Evolutionary conservation across 2,329 filamentous ascomycete species (phyloP).

Genomic region (Colletotrichum incanum): DNA sequence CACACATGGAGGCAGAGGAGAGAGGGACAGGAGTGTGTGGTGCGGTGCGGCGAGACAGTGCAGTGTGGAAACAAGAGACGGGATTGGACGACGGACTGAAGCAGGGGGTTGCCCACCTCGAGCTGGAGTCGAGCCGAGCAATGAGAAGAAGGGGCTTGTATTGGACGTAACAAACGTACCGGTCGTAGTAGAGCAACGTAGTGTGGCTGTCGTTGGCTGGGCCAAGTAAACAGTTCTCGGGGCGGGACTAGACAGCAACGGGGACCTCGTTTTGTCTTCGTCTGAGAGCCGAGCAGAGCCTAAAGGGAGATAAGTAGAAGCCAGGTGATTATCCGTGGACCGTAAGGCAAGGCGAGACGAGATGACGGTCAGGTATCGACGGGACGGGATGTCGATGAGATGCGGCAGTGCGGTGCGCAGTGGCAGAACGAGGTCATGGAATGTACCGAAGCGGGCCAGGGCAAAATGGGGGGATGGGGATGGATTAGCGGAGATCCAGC

Average conservation of each 20-base stretch:
- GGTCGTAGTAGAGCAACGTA: slow-evolving; percentile 7
- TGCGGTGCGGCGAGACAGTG: slow-evolving; percentile 29
- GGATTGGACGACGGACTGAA: slow-evolving; percentile 38
- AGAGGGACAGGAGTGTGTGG: slow-evolving; percentile 31
- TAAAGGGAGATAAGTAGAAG: background rate
- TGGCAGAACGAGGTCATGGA: slow-evolving; percentile 32
- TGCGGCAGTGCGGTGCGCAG: slow-evolving; percentile 33
- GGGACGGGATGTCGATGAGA: slow-evolving; percentile 35
- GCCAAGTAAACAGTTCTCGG: slow-evolving; percentile 9
- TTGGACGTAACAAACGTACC: slow-evolving; percentile 34
- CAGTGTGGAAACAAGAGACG: slow-evolving; percentile 38
- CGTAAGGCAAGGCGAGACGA: slow-evolving; percentile 10
- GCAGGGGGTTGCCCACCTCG: slow-evolving; percentile 38
- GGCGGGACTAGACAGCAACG: slow-evolving; percentile 12
- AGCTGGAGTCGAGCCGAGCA: slow-evolving; percentile 37
- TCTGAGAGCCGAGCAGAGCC: background rate
- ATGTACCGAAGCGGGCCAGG: slow-evolving; percentile 40
- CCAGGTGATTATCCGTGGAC: background rate
- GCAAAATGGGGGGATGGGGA: slow-evolving; percentile 30
- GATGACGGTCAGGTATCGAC: slow-evolving; percentile 23
- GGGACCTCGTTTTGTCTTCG: slow-evolving; percentile 10
- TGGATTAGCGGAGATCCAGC: slow-evolving; percentile 32
- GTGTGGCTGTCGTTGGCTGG: slow-evolving; percentile 21
- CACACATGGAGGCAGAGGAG: slow-evolving; percentile 33
- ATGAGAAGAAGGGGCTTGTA: slow-evolving; percentile 32